Base-by-base conservation (phyloP, 179 eudicot species). In the Monotropa hypopitys region DNA sequence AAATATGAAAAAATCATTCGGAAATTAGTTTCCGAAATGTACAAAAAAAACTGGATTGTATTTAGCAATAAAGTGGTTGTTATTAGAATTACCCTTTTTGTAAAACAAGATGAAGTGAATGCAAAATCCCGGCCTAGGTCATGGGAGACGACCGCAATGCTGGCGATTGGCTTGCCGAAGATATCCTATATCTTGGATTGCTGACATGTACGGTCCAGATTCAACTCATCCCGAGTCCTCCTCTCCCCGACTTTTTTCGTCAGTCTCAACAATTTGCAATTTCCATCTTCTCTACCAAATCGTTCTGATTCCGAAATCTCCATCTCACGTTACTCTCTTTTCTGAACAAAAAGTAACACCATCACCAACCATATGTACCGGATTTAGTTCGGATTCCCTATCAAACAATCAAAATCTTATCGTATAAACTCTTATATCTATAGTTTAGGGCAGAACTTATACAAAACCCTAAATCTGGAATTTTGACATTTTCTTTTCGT, bases 161-260 rank as follows among this genome's bases (percentile, higher is more conserved):
- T 70, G 74, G 38, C 33, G 21, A 42, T 26, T 28, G 42, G 42
- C 62, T 1, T 72, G 28, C 42, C 23, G 26, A 28, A 72, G 40
- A 57, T 32, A 53, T 18, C 32, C 28, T 8, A 6, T 33, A 35
- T 32, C n/a, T 78, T 38, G 77, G 86, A 81, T 83, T 21, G 82
- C 56, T 81, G 84, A 81, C 82, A 57, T 84, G 87, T 62, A 84
- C 84, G 84, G 85, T n/a, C 40, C 33, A 76, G 88, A 84, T 84
- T 69, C 30, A 30, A n/a, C 67, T 59, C 30, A n/a, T 2, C 35
- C 16, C 10, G 33, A 3, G 30, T 20, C 1, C 74, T 74, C 32
- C 47, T 66, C 61, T 49, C 28, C 50, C 16, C 10, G 6, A 18
- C 33, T 73, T 3, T 78, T 47, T 66, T 23, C 23, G 4, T 23